Base-by-base conservation (phyloP, 768 basidiomycete genomes). In the Leccinum fibrillosum region DNA sequence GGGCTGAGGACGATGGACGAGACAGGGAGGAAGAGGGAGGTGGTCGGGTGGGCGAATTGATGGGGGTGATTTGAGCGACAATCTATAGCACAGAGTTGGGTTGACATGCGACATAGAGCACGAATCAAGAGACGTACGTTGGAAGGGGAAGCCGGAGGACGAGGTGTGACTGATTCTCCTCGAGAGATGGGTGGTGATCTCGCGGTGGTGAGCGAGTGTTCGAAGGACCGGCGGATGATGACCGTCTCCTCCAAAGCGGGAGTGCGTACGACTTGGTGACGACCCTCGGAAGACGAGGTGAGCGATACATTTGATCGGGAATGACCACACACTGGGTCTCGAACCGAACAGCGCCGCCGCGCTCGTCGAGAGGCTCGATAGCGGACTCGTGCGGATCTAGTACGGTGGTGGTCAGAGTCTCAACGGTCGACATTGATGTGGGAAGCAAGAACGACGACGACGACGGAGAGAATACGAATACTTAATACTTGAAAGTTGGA, bases 261-360 rank as follows among this genome's bases (percentile, higher is more conserved):
- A 91, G 75, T 0, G 86, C 78, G 62, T 86, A 88, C 4, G 86
- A 85, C 65, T 82, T 89, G 26, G 84, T 84, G 63, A 85, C 68
- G 49, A 88, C 73, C 47, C 78, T 75, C 25, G 84, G 78, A 26
- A 79, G 72, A 54, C 77, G 81, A 4, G 76, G 73, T 19, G 42
- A 44, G 52, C 74, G 72, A 15, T 70, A 68, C 1, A 66, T 64
- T 15, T 65, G 68, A 53, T 87, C 82, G n/a, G 89, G 89, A 56
- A 92, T 91, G 64, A 92, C 80, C 4, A 89, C 76, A 58, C 90
- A 91, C 65, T 86, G 80, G 54, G 77, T 76, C 75, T 91, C 83
- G 72, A 92, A 92, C 56, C 89, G 81, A 4, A 91, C 90, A 23
- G 66, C 66, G 57, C 73, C 66, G 0, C 63, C 61, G 9, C 19